Percentiles rank a stretch among this genome's conserved stretches.
These are phyloP conservation scores for barley (Hordeum vulgare) DNA, from an alignment of 176 grass and related monocot species.

Conservation along the genomic window MorexV3_pseudomolecules_assembly NC_058523.1:550738279-550738778, in stretches of 20 bases:
- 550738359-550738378: neutral
- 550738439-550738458: too few relatives aligned
- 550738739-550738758: slow-evolving; percentile 63
- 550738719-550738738: slow-evolving; percentile 76
- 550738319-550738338: neutral
- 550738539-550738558: slow-evolving; percentile 81
- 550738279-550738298: slow-evolving; percentile 40
- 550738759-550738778: slow-evolving; percentile 54
- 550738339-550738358: neutral
- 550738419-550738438: neutral
- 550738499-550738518: slow-evolving; percentile 28
- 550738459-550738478: neutral
- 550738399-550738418: neutral
- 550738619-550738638: slow-evolving; percentile 53
- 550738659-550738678: slow-evolving; percentile 94
- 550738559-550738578: slow-evolving; percentile 67
- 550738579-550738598: slow-evolving; percentile 78
- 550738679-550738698: slow-evolving; percentile 64
- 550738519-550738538: slow-evolving; percentile 46
- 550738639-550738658: slow-evolving; percentile 83
- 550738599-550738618: slow-evolving; percentile 79
- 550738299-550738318: neutral
- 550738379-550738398: neutral
- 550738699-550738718: slow-evolving; percentile 71
- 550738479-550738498: slow-evolving; percentile 33